A percentile compares a stretch with the other conserved stretches of the same genome.
phyloP scores from a whole-genome alignment of 176 grass and related monocot genomes.

The Bromus sterilis region DNA sequence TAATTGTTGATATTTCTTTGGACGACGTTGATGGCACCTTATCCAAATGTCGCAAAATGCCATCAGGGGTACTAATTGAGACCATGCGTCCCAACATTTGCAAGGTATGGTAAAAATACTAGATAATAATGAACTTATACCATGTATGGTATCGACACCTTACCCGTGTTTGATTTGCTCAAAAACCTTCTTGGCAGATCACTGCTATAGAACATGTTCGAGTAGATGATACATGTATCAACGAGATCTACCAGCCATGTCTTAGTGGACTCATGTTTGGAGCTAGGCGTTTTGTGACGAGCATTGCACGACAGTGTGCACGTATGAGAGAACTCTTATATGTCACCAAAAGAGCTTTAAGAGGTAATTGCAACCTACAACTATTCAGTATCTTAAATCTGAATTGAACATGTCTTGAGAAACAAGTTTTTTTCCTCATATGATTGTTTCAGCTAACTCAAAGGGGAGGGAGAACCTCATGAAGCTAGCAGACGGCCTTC shows the following conservation, averaged over 20 bases:
- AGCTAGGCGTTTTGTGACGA: slow-evolving; percentile 30
- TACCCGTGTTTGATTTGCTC: neutral
- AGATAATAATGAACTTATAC: neutral
- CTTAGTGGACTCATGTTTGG: slow-evolving; percentile 39
- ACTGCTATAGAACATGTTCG: slow-evolving; percentile 48
- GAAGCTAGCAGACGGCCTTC: slow-evolving; percentile 40
- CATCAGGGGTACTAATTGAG: slow-evolving; percentile 50
- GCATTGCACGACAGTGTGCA: slow-evolving; percentile 39
- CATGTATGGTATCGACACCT: neutral
- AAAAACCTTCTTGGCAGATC: slow-evolving; percentile 22
- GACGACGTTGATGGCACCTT: neutral
- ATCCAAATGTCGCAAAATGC: slow-evolving; percentile 31
- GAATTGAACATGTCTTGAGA: neutral
- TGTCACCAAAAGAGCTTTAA: neutral
- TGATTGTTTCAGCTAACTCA: slow-evolving; percentile 15
- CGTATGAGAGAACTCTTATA: slow-evolving; percentile 21
- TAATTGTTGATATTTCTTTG: slow-evolving; percentile 41
- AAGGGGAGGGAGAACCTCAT: slow-evolving; percentile 32
- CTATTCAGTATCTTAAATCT: neutral
- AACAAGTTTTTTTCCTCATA: neutral
- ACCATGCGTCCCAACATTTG: slow-evolving; percentile 26
- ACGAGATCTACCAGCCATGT: slow-evolving; percentile 27
- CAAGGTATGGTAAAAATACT: slow-evolving; percentile 28
- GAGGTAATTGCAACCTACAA: neutral
- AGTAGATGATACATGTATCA: slow-evolving; percentile 13